Base-by-base conservation (phyloP, 208 protist species). In the Wallacemonas sp. region DNA sequence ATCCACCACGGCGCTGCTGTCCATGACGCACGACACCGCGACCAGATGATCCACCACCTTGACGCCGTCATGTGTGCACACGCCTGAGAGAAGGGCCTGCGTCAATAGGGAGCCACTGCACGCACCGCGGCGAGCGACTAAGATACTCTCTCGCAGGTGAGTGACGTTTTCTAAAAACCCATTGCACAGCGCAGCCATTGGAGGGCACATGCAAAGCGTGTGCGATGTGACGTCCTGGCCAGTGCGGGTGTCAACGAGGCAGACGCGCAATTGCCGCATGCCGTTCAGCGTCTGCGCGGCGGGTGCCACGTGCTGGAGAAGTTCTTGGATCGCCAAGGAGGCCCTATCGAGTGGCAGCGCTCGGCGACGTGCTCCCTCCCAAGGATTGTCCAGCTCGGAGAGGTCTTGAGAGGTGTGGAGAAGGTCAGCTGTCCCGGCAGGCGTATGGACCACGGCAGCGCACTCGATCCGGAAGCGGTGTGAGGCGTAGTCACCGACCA, bases 201-300 rank as follows among this genome's bases (percentile, higher is more conserved):
- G 19, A 26, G 45, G 45, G 45, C 45, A 51, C 45, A 51, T 11
- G 19, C 45, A 51, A 8, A 51, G 45, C 15, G 45, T 51, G 45
- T 51, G 45, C 45, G 45, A 51, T 19, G 45, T 22, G 8, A 51
- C 45, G 19, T 51, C 45, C 17, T 22, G 19, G 11, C 45, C 45
- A 11, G 45, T 51, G 17, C 45, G 45, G 9, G 45, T 51, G 45
- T 51, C 45, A 8, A 51, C 45, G 17, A 51, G 45, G 17, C 17
- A 26, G 17, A 51, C 45, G 45, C 45, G 45, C 17, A 51, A 19
- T 19, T 51, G 45, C 45, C 45, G 45, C 45, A 51, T 51, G 45
- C 45, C 45, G 0, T 51, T 51, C 17, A 51, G 45, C 19, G 45
- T 0, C 17, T 24, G 45, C 9, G 11, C 19, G 15, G 45, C 45